A percentile compares a stretch with the other conserved stretches of the same genome.
Conservation (phyloP, 1,284 basidiomycete genomes). For the Coriolopsis trogii region DNA sequence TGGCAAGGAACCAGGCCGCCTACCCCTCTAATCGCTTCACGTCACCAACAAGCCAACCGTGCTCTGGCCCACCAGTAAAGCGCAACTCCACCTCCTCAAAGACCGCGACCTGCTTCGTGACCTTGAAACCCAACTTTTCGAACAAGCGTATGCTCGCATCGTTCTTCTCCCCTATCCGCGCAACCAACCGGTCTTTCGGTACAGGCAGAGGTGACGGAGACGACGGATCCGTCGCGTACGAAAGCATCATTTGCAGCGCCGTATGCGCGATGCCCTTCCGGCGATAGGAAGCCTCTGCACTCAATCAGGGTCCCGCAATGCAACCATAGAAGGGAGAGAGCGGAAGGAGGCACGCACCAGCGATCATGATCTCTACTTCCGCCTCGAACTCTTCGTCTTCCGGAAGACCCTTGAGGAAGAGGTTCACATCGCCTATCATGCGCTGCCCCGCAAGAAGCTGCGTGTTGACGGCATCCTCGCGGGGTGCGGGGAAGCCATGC, state of each 20-base stretch:
- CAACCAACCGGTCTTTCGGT: conserved; percentile 49
- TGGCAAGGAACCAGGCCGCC: too few relatives aligned
- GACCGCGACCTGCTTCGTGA: conserved; percentile 67
- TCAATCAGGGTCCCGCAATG: not conserved
- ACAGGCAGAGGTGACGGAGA: conserved; percentile 39
- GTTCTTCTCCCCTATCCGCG: conserved; percentile 58
- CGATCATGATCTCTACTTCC: conserved; percentile 86
- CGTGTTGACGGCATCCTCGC: conserved; percentile 26
- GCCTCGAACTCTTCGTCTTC: conserved; percentile 52
- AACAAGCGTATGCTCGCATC: conserved; percentile 62
- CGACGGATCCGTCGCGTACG: conserved; percentile 51
- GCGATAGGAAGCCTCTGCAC: conserved; percentile 58
- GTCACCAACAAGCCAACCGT: conserved; percentile 17
- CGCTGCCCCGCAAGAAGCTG: conserved; percentile 47
- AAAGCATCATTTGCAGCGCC: conserved; percentile 67
- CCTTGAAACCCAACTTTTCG: conserved; percentile 65
- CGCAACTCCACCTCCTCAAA: conserved; percentile 80
- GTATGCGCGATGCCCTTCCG: conserved; percentile 70
- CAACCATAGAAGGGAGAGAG: not conserved
- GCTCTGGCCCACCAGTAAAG: conserved; percentile 13
- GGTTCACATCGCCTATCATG: conserved; percentile 94
- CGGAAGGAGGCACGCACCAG: conserved; percentile 45
- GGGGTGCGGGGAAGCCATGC: conserved; percentile 33
- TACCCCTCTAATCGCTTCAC: too few relatives aligned
- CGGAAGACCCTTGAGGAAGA: conserved; percentile 74